Percentiles rank a stretch among this genome's conserved stretches.
phyloP scores from a whole-genome alignment of 352 stramenopile genomes.

The Thalassiosira oceanica region DNA sequence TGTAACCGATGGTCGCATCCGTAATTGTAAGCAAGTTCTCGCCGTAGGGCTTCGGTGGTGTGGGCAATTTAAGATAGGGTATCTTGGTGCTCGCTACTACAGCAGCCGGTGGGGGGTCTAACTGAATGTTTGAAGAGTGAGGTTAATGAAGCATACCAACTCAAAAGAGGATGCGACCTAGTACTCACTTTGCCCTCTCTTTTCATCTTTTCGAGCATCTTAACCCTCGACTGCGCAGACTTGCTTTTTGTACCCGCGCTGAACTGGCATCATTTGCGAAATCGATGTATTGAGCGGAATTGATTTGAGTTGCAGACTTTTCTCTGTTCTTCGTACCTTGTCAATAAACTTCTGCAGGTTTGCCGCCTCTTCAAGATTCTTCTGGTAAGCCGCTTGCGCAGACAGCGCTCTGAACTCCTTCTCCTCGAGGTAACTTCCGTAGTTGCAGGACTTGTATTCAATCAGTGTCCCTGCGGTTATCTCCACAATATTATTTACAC shows the following conservation, averaged over 20 bases:
- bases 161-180: neutral
- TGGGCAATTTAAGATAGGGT: constrained; percentile 44
- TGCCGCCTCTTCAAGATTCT: constrained; percentile 61
- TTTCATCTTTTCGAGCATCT: constrained; percentile 72
- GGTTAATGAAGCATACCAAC: neutral
- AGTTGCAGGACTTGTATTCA: constrained; percentile 64
- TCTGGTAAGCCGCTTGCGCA: constrained; percentile 55
- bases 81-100: constrained; percentile 34
- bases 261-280: too few species aligned
- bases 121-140: constrained; percentile 10
- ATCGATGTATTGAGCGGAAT: too few species aligned
- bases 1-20: constrained; percentile 36
- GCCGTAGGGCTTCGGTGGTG: constrained; percentile 43
- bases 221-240: constrained; percentile 78
- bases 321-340: too few species aligned
- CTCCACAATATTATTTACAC: constrained; percentile 76
- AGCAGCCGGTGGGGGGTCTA: constrained; percentile 47
- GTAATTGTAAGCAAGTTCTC: constrained; percentile 47
- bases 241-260: constrained; percentile 78
- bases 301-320: too few species aligned
- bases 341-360: constrained; percentile 72
- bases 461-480: constrained; percentile 53
- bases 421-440: constrained; percentile 58
- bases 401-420: constrained; percentile 58
- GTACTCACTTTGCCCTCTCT: constrained; percentile 45